Evolutionary conservation across 2,329 filamentous ascomycete genomes (phyloP).

Genomic region (Aspergillus sp.): DNA sequence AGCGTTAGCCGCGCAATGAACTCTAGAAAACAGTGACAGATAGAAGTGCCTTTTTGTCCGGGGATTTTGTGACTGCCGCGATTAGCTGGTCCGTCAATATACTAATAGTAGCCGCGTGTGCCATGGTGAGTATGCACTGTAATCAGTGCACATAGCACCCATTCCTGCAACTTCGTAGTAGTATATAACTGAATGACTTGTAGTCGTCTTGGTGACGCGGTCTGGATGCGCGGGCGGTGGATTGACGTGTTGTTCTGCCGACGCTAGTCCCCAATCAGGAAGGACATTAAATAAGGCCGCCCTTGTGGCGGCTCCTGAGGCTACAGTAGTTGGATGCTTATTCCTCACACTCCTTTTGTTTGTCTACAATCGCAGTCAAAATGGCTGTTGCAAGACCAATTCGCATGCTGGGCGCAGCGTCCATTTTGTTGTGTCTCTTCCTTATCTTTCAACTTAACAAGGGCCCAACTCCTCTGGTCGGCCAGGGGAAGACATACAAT

Average conservation of each 20-base stretch:
- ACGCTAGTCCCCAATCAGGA: constrained; percentile 18
- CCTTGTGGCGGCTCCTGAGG: neutral
- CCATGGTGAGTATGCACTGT: constrained; percentile 48
- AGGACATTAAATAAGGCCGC: neutral
- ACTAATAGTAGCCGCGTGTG: constrained; percentile 59
- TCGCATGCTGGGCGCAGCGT: constrained; percentile 66
- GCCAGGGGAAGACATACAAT: constrained; percentile 40
- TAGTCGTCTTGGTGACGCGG: neutral
- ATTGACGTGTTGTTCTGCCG: constrained; percentile 8
- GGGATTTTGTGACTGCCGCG: constrained; percentile 51
- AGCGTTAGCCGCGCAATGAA: constrained; percentile 5
- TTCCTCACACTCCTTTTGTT: constrained; percentile 5
- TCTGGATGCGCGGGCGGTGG: neutral
- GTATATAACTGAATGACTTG: neutral
- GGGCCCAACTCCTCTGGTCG: constrained; percentile 35
- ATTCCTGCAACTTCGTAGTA: neutral
- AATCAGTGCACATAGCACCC: neutral
- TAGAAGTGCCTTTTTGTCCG: constrained; percentile 40
- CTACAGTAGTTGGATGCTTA: neutral
- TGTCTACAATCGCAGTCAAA: constrained; percentile 19
- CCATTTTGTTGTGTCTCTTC: constrained; percentile 67
- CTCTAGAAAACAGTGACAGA: neutral
- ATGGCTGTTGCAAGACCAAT: constrained; percentile 87
- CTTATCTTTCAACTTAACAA: constrained; percentile 70
- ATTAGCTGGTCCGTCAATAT: constrained; percentile 66